Evolutionary conservation across 176 grass and related monocot genomes (phyloP).

Genomic region (Aegilops sharonensis): DNA sequence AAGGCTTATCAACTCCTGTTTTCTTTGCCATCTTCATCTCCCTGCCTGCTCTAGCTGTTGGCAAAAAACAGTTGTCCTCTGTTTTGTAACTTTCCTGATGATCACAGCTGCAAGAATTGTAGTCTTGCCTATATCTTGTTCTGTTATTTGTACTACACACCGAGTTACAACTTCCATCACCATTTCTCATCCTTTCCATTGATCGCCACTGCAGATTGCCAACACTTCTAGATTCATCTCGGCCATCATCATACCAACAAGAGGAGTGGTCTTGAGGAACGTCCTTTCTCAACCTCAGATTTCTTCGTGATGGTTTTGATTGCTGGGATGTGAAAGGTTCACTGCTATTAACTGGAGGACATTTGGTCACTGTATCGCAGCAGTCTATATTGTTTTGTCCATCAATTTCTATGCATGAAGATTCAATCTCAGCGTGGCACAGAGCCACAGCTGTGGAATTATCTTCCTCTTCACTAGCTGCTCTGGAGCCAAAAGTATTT

Average conservation of each 20-base stretch:
- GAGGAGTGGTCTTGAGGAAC: constrained; percentile 38
- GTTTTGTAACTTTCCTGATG: constrained; percentile 39
- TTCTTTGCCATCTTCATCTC: constrained; percentile 62
- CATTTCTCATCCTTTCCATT: constrained; percentile 54
- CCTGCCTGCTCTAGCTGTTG: constrained; percentile 39
- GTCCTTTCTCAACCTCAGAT: constrained; percentile 61
- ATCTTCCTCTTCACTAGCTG: constrained; percentile 52
- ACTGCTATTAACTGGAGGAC: constrained; percentile 31
- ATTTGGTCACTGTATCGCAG: constrained; percentile 31
- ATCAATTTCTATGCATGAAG: constrained; percentile 22
- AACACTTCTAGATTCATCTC: constrained; percentile 39
- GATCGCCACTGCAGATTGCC: constrained; percentile 46
- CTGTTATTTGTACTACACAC: constrained; percentile 47
- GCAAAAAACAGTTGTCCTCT: constrained; percentile 29
- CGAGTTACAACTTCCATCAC: constrained; percentile 38
- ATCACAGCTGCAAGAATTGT: constrained; percentile 56
- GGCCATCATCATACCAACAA: constrained; percentile 42
- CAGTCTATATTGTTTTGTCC: constrained; percentile 20
- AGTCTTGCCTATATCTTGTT: constrained; percentile 58
- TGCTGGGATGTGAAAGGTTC: constrained; percentile 54
- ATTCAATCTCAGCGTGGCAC: constrained; percentile 30
- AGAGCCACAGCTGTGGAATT: constrained; percentile 8
- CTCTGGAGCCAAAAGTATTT: constrained; percentile 38
- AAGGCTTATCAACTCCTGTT: constrained; percentile 42
- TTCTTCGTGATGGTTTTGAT: constrained; percentile 56